Base-by-base conservation (phyloP, 257 asterid species). In the Paraleonurus japonicus region DNA sequence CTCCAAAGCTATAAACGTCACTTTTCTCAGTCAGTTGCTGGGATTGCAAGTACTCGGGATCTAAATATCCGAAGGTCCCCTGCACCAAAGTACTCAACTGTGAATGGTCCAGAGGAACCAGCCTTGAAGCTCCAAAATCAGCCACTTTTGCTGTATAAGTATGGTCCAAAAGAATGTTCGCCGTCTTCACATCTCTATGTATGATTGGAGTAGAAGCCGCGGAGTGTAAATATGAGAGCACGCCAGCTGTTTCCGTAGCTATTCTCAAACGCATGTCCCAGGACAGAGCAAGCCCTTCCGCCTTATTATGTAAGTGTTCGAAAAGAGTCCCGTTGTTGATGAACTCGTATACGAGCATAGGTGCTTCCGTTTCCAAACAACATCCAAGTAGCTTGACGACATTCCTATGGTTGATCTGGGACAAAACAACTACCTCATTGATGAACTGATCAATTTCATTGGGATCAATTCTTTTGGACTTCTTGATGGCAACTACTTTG, bases 361-460 rank as follows among this genome's bases (percentile, higher is more conserved):
- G 82, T 7, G 64, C 79, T 54, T 80, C 67, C 1, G 79, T 80
- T 53, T 82, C 81, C 16, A 82, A 47, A 60, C 82, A 83, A 22
- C 87, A 80, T 2, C 84, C 87, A 2, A 83, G 27, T 13, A 80
- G 85, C 75, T 80, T 83, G 13, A 83, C 85, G 0, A 73, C 81
- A 20, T 80, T 72, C 54, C 64, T 54, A 12, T 72, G 82, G 41
- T 70, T 78, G 70, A 78, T 57, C 48, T 76, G 76, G 47, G 83
- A 80, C 17, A 83, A 66, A 10, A 83, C 63, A 33, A 80, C 22
- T 1, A 78, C 81, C 68, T 83, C 83, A 32, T 80, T 75, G 1
- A 79, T 76, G 74, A 80, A 80, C 22, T 78, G 85, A 41, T 83
- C 82, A 0, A 78, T 51, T 11, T 83, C 85, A 8, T 15, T 32